Base-by-base conservation (phyloP, 2,329 filamentous ascomycete species). In the Aspergillus spinulosporus region DNA sequence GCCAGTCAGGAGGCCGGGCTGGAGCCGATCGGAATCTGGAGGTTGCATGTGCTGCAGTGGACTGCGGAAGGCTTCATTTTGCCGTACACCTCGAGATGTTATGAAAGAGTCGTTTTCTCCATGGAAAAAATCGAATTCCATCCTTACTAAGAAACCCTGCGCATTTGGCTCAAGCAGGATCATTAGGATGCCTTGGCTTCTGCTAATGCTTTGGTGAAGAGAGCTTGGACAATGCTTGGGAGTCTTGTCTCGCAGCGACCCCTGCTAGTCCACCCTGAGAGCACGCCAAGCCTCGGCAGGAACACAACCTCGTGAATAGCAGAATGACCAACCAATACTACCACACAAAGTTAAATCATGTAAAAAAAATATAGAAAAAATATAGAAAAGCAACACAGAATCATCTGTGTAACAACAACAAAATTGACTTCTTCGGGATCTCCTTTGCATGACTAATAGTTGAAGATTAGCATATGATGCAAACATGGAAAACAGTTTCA, bases 181-280 rank as follows among this genome's bases (percentile, higher is more conserved):
- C 49, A 52, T 45, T 44, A 43, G 7, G n/a, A 45, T 15, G 12
- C 12, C 49, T 52, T 52, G 49, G 49, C 49, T 51, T 29, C 36
- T 31, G 49, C 39, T 32, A 31, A 12, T n/a, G 36, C 34, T 51
- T 39, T 14, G 31, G n/a, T 21, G 40, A 37, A 37, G 32, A 34
- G 15, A 31, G 31, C 49, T 52, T 52, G 49, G 49, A 32, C 3
- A 52, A 52, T 26, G 49, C 49, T 52, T 52, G 49, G 37, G 26
- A 28, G 31, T 45, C 49, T 52, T 52, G 49, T 52, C n/a, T 9
- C 44, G 15, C 39, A 31, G 31, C 5, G 11, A 52, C 29, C 49
- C 49, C 49, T 52, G 39, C 40, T 44, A 52, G 40, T 29, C 47
- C 8, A 14, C 8, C n/a, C 8, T 29, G 48, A 14, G 32, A 12